Evolutionary conservation across 805 yeast species (phyloP).

Genomic region (Cyberlindnera misumaiensis): DNA sequence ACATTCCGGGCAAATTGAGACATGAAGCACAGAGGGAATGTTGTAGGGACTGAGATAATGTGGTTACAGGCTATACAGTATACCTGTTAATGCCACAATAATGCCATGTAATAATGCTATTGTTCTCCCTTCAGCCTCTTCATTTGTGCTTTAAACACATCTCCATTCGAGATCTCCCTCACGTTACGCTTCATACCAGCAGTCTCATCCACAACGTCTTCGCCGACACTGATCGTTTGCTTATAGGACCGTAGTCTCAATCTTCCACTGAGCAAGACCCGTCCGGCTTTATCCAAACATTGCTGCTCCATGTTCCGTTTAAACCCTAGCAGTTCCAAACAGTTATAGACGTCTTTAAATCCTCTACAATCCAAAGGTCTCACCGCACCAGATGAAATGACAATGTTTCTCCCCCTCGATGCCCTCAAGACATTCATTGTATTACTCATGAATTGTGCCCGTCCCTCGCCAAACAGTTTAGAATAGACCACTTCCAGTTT

Average conservation of each 20-base stretch:
- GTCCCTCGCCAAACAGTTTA: conserved; percentile 38
- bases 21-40: too few relatives aligned
- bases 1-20: too few relatives aligned
- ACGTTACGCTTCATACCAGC: conserved; percentile 17
- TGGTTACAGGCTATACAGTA: too few relatives aligned
- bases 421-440: conserved; percentile 72
- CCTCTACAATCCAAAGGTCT: conserved; percentile 54
- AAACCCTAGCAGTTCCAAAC: conserved; percentile 66
- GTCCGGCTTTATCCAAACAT: conserved; percentile 47
- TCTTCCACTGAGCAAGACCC: conserved; percentile 66
- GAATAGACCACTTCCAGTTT: conserved; percentile 73
- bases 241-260: conserved; percentile 69
- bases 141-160: conserved; percentile 19
- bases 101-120: too few relatives aligned
- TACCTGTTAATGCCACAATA: too few relatives aligned
- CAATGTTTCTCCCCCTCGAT: conserved; percentile 70
- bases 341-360: conserved; percentile 58
- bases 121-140: conserved; percentile 14
- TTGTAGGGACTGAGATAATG: too few relatives aligned
- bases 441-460: conserved; percentile 65
- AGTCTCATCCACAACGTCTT: conserved; percentile 28
- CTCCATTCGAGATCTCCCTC: conserved; percentile 15
- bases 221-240: conserved; percentile 60
- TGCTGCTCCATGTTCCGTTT: conserved; percentile 51
- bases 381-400: conserved; percentile 71